Conservation (phyloP, 2,329 filamentous ascomycete species). For the Trichoderma koningii region DNA sequence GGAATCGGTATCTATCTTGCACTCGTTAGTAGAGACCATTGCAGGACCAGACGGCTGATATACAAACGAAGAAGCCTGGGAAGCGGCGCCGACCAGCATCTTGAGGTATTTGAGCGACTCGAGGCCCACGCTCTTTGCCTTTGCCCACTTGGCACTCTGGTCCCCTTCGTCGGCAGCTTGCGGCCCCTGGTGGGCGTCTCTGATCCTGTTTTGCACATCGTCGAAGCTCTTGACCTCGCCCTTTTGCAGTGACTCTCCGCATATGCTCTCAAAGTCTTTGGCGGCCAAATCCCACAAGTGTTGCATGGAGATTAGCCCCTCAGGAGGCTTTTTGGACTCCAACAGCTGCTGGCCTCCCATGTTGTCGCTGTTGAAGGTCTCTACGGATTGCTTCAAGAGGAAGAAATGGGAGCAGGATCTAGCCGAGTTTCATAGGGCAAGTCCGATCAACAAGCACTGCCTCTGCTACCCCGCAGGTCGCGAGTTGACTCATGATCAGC, state of each 20-base stretch:
- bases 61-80: constrained; percentile 6
- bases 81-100: constrained; percentile 9
- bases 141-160: neutral
- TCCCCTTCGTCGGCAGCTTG: neutral
- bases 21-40: neutral
- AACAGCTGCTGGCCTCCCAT: neutral
- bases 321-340: neutral
- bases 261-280: neutral
- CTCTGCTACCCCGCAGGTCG: constrained; percentile 1
- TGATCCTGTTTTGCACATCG: neutral
- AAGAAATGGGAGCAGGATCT: neutral
- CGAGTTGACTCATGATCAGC: neutral
- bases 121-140: constrained; percentile 5
- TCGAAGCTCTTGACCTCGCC: constrained; percentile 1
- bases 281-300: constrained; percentile 5
- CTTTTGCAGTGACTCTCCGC: constrained; percentile 5
- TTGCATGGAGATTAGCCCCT: neutral
- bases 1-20: neutral
- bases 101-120: constrained; percentile 14
- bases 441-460: neutral
- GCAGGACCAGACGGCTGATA: neutral
- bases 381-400: neutral
- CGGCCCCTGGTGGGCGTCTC: neutral
- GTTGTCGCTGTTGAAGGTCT: neutral
- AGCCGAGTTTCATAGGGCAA: neutral